Base-by-base conservation (phyloP, 495 filamentous ascomycete species). In the Penicillium cataractarum region DNA sequence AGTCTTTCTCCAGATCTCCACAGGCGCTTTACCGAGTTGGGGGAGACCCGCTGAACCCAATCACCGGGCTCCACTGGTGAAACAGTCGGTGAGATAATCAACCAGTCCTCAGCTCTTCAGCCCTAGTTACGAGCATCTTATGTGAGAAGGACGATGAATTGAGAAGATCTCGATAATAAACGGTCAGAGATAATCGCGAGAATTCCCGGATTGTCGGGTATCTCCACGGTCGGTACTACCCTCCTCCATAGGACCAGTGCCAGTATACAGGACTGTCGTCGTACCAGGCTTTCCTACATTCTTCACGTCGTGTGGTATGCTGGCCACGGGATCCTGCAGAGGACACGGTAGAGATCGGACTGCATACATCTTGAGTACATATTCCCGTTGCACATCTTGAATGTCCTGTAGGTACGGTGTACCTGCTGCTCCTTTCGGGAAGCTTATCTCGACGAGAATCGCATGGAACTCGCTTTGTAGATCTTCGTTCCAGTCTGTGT, bases 21-120 rank as follows among this genome's bases (percentile, higher is more conserved):
- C 61, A 40, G 40, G 52, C 57, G 40, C 37, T 65, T 61, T 44
- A 55, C 46, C 19, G 19, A 49, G 37, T 31, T 29, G 48, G 66
- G 42, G 40, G 15, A 31, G 60, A 24, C 50, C 44, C 35, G 32
- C 68, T 57, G 57, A 65, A 65, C 62, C 65, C 65, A 68, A 68
- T 68, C 58, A 63, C 24, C 44, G 5, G 50, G 22, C 57, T 61
- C 68, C 65, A 68, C 68, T 42, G 39, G 27, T 66, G 63, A 63
- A 69, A 66, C 61, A 64, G 35, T 60, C 40, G 56, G 55, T 60
- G 57, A 61, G 55, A 22, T 46, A 22, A 46, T 21, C 19, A 56
- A 49, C 29, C 26, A 26, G 17, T 17, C 48, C 24, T 29, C 22
- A n/a, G 46, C 46, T n/a, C 46, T 24, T 46, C 42, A 46, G 19